phyloP scores from a whole-genome alignment of 2,329 filamentous ascomycete genomes.

The Fusarium bactridioides region DNA sequence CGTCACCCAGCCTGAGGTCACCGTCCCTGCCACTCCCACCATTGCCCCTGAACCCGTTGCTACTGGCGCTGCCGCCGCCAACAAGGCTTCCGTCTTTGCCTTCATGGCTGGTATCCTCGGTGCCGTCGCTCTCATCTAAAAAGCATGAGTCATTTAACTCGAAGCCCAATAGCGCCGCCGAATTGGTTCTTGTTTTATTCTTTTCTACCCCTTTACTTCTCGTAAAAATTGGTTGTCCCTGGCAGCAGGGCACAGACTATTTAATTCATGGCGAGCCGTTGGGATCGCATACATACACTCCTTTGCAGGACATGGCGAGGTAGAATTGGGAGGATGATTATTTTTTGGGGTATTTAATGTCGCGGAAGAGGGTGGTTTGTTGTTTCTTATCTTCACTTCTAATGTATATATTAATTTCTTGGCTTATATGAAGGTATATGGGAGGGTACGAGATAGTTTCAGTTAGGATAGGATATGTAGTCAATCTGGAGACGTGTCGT shows the following conservation, averaged over 20 bases:
- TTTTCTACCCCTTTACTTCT: slow-evolving; percentile 11
- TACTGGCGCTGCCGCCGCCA: slow-evolving; percentile 43
- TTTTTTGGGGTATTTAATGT: slow-evolving; percentile 18
- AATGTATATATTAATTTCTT: slow-evolving; percentile 25
- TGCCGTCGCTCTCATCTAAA: slow-evolving; percentile 49
- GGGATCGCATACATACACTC: slow-evolving; percentile 21
- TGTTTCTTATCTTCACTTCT: slow-evolving; percentile 18
- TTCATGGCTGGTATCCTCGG: slow-evolving; percentile 50
- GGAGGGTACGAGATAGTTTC: neutral
- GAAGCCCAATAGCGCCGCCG: neutral
- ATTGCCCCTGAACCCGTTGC: slow-evolving; percentile 38
- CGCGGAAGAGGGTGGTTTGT: slow-evolving; percentile 7
- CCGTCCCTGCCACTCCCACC: slow-evolving; percentile 31
- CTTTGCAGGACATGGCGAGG: slow-evolving; percentile 11
- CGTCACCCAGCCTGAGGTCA: slow-evolving; percentile 32
- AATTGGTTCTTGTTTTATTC: slow-evolving; percentile 14
- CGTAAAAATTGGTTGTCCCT: slow-evolving; percentile 18
- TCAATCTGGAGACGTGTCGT: slow-evolving; percentile 29
- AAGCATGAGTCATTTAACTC: neutral
- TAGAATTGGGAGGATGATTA: slow-evolving; percentile 5
- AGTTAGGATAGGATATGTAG: slow-evolving; percentile 27
- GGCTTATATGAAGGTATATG: neutral
- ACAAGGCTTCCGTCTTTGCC: slow-evolving; percentile 47
- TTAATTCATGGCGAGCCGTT: slow-evolving; percentile 21
- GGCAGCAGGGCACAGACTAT: slow-evolving; percentile 10